Base-by-base conservation (phyloP, 192 early-diverging fungal species). In the Gamsiella multidivaricata region DNA sequence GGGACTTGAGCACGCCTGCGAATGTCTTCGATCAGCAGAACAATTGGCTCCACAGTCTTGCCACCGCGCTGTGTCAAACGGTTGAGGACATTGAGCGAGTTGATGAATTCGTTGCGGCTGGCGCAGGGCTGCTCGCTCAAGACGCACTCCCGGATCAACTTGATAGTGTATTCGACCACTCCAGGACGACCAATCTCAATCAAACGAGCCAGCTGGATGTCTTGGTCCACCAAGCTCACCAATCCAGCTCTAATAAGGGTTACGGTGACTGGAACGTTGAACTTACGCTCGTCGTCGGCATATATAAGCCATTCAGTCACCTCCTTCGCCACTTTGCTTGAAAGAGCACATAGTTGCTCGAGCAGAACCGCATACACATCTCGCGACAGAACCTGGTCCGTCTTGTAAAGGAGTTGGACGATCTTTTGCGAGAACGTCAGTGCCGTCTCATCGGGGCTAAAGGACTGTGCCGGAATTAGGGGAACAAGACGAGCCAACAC, bases 211-310 rank as follows among this genome's bases (percentile, higher is more conserved):
- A 99, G 86, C 69, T 94, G 95, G 31, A 88, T 86, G 82, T 99
- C 98, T 60, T 97, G 87, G 43, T 98, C 97, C 5, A 82, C 80
- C 15, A 92, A 59, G 46, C 85, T 86, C 14, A 99, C 82, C 26
- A 99, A 82, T 0, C 91, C 84, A 14, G 91, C 90, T 58, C 91
- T 90, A 65, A 97, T 90, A 41, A 99, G 83, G 9, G 91, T 88
- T 20, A 93, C 80, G 1, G 94, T 93, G 0, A 93, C 93, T 11
- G 91, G 86, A 3, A 97, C 94, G 61, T 94, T 95, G 67, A 90
- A 93, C 76, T 97, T 96, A 69, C 96, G 93, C 80, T 97, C 97
- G 69, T 99, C 98, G 58, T 96, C 94, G 3, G 93, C 89, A 82
- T 94, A 96, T 25, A 96, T 85, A 20, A 99, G 79, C 98, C 98